phyloP scores from a whole-genome alignment of 2,329 filamentous ascomycete species.

The Colletotrichum gigasporum region DNA sequence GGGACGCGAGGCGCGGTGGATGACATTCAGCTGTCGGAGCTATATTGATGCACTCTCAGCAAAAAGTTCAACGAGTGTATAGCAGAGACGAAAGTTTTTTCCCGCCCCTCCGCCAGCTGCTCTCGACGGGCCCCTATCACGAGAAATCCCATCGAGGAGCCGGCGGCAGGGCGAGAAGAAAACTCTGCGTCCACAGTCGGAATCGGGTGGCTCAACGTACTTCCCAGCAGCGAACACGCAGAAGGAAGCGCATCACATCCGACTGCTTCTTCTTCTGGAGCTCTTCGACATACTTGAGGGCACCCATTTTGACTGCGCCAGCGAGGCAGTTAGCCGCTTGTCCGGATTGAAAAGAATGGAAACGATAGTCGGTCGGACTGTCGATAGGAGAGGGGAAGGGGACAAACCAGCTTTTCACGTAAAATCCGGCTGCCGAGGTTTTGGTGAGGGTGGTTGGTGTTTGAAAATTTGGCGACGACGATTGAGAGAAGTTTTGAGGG shows the following conservation, averaged over 20 bases:
- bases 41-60: conserved; percentile 99
- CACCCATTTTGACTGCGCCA: conserved; percentile 84
- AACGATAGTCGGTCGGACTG: not conserved
- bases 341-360: not conserved
- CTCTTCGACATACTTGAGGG: conserved; percentile 99
- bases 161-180: conserved; percentile 27
- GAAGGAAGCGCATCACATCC: conserved; percentile 99
- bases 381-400: conserved; percentile 33
- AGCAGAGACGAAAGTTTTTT: conserved; percentile 69
- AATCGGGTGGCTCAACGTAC: conserved; percentile 69
- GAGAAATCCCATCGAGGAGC: conserved; percentile 4
- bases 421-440: conserved; percentile 34
- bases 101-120: not conserved
- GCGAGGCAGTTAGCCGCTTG: conserved; percentile 34
- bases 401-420: conserved; percentile 39
- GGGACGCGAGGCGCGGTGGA: conserved; percentile 98
- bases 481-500: not conserved
- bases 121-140: conserved; percentile 1
- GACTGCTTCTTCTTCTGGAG: conserved; percentile 99
- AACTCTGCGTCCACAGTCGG: conserved; percentile 44
- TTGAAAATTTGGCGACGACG: conserved; percentile 15
- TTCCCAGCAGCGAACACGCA: conserved; percentile 99
- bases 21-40: conserved; percentile 99
- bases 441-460: conserved; percentile 30
- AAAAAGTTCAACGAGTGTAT: conserved; percentile 99